phyloP scores from a whole-genome alignment of 208 protist genomes.

The Acanthamoeba healyi region DNA sequence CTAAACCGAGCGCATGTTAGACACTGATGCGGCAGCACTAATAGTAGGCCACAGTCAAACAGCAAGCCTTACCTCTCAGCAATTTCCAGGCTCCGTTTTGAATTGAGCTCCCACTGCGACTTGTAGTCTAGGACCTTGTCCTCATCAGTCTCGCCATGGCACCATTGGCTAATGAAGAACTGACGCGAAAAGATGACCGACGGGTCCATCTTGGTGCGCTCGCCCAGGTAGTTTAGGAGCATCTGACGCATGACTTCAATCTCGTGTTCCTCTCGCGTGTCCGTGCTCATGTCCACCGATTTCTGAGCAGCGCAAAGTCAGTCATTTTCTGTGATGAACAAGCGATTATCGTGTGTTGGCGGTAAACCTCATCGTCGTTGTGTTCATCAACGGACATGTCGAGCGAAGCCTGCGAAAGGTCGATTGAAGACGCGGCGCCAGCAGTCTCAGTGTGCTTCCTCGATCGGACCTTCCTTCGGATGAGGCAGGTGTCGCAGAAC shows the following conservation, averaged over 20 bases:
- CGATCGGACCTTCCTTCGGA: conserved; percentile 21
- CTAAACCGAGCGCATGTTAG: no score
- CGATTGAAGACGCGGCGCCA: no score
- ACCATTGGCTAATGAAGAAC: conserved; percentile 71
- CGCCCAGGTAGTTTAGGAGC: conserved; percentile 61
- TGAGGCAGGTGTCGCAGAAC: conserved; percentile 63
- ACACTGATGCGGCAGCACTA: background rate
- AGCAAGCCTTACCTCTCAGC: background rate
- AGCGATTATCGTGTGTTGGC: background rate
- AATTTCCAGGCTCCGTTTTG: background rate
- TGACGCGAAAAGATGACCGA: conserved; percentile 41
- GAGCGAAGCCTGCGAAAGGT: background rate
- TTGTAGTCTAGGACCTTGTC: conserved; percentile 60
- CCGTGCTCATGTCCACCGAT: background rate
- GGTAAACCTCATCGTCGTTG: background rate
- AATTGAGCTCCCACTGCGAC: conserved; percentile 42
- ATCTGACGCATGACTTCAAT: conserved; percentile 57
- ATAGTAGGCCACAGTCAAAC: background rate
- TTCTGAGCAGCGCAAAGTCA: background rate
- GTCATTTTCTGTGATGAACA: no score
- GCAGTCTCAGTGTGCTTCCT: background rate
- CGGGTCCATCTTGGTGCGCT: conserved; percentile 7
- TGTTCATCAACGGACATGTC: conserved; percentile 47
- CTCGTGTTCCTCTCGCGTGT: background rate
- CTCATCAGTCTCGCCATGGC: background rate